Evolutionary conservation across 768 basidiomycete genomes (phyloP).

Genomic region (Gymnopilus junonius): DNA sequence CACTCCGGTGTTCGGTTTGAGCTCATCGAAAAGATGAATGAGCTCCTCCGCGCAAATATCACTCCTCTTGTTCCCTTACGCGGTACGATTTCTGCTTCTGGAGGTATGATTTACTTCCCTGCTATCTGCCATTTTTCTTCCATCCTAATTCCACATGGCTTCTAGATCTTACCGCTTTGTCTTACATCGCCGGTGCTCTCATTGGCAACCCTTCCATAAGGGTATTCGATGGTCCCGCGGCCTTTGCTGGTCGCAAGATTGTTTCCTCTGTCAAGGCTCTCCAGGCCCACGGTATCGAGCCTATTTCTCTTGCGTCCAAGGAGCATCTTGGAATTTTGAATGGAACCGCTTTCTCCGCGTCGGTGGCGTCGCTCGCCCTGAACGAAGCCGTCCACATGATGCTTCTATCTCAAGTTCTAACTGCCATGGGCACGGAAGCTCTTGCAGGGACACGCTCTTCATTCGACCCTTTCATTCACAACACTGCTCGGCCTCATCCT

Average conservation of each 20-base stretch:
- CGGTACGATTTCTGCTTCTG: slow-evolving; percentile 83
- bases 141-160: slow-evolving; percentile 8
- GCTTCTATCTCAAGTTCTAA: slow-evolving; percentile 71
- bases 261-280: slow-evolving; percentile 63
- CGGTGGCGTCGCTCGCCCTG: slow-evolving; percentile 75
- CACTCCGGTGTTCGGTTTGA: slow-evolving; percentile 87
- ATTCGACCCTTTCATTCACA: slow-evolving; percentile 81
- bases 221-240: slow-evolving; percentile 60
- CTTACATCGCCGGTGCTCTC: slow-evolving; percentile 82
- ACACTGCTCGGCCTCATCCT: slow-evolving; percentile 77
- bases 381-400: slow-evolving; percentile 72
- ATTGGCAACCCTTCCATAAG: slow-evolving; percentile 82
- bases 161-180: slow-evolving; percentile 75
- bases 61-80: slow-evolving; percentile 83
- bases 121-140: slow-evolving; percentile 8
- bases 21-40: slow-evolving; percentile 78
- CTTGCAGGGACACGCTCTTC: slow-evolving; percentile 73
- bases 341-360: slow-evolving; percentile 85
- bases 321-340: slow-evolving; percentile 84
- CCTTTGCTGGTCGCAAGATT: slow-evolving; percentile 53
- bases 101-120: slow-evolving; percentile 49
- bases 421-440: slow-evolving; percentile 86
- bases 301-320: slow-evolving; percentile 72
- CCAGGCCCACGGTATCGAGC: slow-evolving; percentile 59
- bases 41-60: slow-evolving; percentile 71